A percentile compares a stretch with the other conserved stretches of the same genome.
phyloP scores from a whole-genome alignment of 1,284 basidiomycete species.

The Cutaneotrichosporon sp. region DNA sequence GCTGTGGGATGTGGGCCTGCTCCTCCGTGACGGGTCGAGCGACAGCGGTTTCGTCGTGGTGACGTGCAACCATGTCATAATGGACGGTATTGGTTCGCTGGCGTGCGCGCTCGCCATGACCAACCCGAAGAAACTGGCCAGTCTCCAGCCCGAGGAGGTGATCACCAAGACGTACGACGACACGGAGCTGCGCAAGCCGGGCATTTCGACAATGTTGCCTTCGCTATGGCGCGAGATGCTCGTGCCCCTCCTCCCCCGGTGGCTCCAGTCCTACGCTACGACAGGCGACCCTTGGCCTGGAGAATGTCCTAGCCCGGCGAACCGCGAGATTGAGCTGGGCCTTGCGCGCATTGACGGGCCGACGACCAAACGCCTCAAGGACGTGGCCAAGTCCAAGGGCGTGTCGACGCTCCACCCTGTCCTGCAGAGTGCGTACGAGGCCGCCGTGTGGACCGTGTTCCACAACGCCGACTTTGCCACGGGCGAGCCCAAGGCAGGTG shows the following conservation, averaged over 20 bases:
- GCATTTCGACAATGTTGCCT: background rate
- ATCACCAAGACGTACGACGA: background rate
- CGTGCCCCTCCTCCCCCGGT: slow-evolving; percentile 26
- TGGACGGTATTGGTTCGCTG: background rate
- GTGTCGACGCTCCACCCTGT: slow-evolving; percentile 31
- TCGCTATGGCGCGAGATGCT: slow-evolving; percentile 22
- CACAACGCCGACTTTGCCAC: background rate
- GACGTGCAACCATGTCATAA: background rate
- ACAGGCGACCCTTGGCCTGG: slow-evolving; percentile 23
- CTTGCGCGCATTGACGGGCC: slow-evolving; percentile 13
- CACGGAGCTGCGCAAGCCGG: background rate
- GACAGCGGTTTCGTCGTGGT: background rate
- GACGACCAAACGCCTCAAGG: slow-evolving; percentile 5
- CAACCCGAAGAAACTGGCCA: background rate
- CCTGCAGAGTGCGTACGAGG: slow-evolving; percentile 22
- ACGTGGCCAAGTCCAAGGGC: slow-evolving; percentile 14
- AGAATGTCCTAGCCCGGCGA: background rate
- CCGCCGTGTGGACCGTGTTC: slow-evolving; percentile 23
- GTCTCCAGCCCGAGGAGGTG: background rate
- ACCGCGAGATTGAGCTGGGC: slow-evolving; percentile 5
- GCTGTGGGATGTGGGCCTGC: too few relatives aligned
- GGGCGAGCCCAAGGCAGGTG: too few relatives aligned
- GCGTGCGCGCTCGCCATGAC: background rate
- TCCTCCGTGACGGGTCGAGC: too few relatives aligned
- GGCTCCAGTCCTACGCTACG: slow-evolving; percentile 20